Evolutionary conservation across 1,139 yeast species (phyloP).

Genomic region (Kluyveromyces sp.): DNA sequence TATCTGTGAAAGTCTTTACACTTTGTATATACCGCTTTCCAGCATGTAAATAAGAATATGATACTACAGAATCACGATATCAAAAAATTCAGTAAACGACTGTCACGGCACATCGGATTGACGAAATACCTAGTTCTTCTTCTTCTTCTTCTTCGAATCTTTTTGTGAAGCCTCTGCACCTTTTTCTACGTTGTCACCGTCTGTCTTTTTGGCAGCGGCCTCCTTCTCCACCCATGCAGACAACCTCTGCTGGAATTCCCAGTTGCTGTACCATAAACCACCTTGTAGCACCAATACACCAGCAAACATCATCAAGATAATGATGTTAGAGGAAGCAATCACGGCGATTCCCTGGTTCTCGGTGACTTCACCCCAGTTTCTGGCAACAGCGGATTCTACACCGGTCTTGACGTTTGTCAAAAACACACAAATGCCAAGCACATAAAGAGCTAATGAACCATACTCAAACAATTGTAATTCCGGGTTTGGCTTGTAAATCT

Average conservation of each 20-base stretch:
- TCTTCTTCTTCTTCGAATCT: slow-evolving; percentile 4
- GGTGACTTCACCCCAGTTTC: slow-evolving; percentile 92
- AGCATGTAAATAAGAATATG: slow-evolving; percentile 10
- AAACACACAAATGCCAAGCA: slow-evolving; percentile 69
- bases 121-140: no score
- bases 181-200: slow-evolving; percentile 4
- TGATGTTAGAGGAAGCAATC: slow-evolving; percentile 81
- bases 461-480: slow-evolving; percentile 86
- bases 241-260: slow-evolving; percentile 58
- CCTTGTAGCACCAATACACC: slow-evolving; percentile 81
- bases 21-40: neutral
- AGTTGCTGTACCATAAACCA: slow-evolving; percentile 85
- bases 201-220: slow-evolving; percentile 26
- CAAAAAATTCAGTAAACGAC: no score
- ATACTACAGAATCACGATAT: neutral
- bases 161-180: neutral
- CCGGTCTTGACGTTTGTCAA: slow-evolving; percentile 85
- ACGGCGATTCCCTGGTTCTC: slow-evolving; percentile 81
- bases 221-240: slow-evolving; percentile 43
- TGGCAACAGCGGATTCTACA: slow-evolving; percentile 55
- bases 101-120: no score
- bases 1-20: no score
- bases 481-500: slow-evolving; percentile 77
- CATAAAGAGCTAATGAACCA: slow-evolving; percentile 66
- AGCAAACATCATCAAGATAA: slow-evolving; percentile 60